A percentile compares a stretch with the other conserved stretches of the same genome.
phyloP scores from a whole-genome alignment of 306 rosid genomes.

The Lithocarpus polystachyus region DNA sequence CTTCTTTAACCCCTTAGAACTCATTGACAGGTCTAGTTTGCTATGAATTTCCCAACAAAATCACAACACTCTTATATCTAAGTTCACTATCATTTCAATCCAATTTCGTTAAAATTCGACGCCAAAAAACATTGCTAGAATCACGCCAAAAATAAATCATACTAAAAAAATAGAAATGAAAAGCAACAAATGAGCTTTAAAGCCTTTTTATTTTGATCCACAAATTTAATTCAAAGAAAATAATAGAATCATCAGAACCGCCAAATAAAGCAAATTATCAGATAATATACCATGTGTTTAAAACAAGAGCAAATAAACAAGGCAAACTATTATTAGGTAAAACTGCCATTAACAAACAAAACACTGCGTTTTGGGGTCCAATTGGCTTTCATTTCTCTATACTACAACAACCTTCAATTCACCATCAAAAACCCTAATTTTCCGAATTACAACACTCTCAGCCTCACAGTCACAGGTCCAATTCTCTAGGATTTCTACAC shows the following conservation, averaged over 20 bases:
- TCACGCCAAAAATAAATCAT: no score
- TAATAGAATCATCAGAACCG: neutral
- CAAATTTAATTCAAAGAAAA: neutral
- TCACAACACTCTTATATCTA: neutral
- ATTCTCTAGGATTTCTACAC: neutral
- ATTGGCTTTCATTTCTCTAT: neutral
- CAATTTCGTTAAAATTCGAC: no score
- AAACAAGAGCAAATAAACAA: neutral
- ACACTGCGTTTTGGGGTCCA: neutral
- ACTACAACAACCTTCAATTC: neutral
- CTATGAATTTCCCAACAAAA: no score
- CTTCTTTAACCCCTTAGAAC: slow-evolving; percentile 1
- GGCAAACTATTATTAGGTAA: neutral
- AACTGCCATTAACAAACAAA: neutral
- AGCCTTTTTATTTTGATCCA: no score
- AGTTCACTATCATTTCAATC: no score
- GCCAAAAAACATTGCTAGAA: no score
- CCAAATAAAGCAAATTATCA: no score
- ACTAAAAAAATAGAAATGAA: neutral
- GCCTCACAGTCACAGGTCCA: neutral
- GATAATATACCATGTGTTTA: no score
- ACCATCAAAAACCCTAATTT: slow-evolving; percentile 28
- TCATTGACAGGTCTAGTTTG: neutral
- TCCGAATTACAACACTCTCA: neutral
- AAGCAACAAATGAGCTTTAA: neutral